Base-by-base conservation (phyloP, 306 rosid species). In the Pachyrhizus erosus region DNA sequence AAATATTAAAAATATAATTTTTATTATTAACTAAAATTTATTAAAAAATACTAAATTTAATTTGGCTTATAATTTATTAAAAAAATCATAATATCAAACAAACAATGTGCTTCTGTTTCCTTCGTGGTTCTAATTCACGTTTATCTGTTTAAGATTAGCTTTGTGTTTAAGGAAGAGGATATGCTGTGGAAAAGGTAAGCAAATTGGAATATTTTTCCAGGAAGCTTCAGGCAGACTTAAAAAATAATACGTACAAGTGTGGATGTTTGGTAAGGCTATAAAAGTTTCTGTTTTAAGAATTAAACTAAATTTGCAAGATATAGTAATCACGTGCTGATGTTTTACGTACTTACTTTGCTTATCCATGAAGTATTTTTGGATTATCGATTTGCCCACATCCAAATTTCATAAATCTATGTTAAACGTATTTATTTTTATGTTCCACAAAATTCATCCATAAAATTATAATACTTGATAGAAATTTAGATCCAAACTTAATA, bases 281-380 rank as follows among this genome's bases (percentile, higher is more conserved):
- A 48, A 82, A 27, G 27, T 12, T 43, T 21, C 34, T 18, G 33
- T 57, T 23, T 13, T 45, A 45, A 24, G 14, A 21, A 21, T 21
- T 57, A 54, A 8, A 20, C 10, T 5, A 51, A 9, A 62, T 42
- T 42, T 42, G 14, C 5, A 42, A 42, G 48, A 42, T 42, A 37
- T 37, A 37, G 29, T 55, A 10, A 78, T 26, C 83, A 72, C 71
- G 33, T 78, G 69, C 40, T 27, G 7, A 68, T 39, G 75, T 80
- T 73, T 60, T 60, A 80, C 67, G 76, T 78, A 67, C 86, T 2
- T 31, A 24, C 5, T 64, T 64, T 64, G 23, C 70, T 64, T 64
- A 64, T 64, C 70, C 7, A 64, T 5, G 70, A 64, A 64, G 70
- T 13, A 62, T 29, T 62, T 62, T 31, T 64, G 24, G 23, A 61